These are phyloP conservation scores for Solanum stenotomum DNA, from an alignment of 257 asterid species.

Conservation along the genomic window DNA sequence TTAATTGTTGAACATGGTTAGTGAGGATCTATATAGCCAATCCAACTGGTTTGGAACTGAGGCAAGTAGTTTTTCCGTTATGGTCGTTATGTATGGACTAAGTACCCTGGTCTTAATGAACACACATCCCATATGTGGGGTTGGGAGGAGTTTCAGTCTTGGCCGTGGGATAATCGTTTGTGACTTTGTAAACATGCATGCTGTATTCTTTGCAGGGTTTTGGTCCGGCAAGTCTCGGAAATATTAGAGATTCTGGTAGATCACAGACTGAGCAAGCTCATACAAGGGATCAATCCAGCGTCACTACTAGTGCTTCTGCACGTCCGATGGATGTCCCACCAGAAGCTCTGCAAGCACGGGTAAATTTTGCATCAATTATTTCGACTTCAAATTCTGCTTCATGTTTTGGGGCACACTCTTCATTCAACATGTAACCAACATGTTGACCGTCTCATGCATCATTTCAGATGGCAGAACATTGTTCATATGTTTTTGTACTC, in stretches of 20 bases:
- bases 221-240: constrained; percentile 15
- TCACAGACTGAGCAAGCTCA: constrained; percentile 45
- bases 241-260: constrained; percentile 31
- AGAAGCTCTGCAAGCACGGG: constrained; percentile 67
- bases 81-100: background rate
- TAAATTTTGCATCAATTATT: constrained; percentile 17
- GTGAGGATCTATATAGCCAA: background rate
- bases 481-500: background rate
- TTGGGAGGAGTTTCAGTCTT: background rate
- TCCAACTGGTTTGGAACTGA: background rate
- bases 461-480: background rate
- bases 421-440: background rate
- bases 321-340: constrained; percentile 20
- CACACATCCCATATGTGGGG: background rate
- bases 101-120: background rate
- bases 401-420: background rate
- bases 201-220: background rate
- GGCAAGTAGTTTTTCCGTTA: background rate
- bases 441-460: background rate
- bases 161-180: background rate
- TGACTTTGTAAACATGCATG: background rate
- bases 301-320: constrained; percentile 7
- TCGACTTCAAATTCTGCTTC: background rate
- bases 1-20: background rate
- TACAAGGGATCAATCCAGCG: constrained; percentile 22